Percentiles rank a stretch among this genome's conserved stretches.
Evolutionary conservation across 2,329 filamentous ascomycete genomes (phyloP).

Genomic region (Pezicula neosporulosa): DNA sequence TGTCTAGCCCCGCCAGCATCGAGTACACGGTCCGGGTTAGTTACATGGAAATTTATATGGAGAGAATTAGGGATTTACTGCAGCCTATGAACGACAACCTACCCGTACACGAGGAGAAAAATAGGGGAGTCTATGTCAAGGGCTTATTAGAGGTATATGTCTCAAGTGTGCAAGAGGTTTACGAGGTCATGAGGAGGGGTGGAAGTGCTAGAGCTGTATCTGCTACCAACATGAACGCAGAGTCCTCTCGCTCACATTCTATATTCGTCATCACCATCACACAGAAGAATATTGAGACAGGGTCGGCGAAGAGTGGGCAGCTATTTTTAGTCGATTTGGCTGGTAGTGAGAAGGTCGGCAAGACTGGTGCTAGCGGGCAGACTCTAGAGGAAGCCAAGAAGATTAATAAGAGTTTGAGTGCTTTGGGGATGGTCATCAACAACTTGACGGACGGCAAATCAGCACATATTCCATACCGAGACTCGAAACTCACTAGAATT

Average conservation of each 20-base stretch:
- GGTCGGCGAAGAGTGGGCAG: slow-evolving; percentile 92
- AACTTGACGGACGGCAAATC: slow-evolving; percentile 95
- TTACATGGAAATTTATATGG: slow-evolving; percentile 99
- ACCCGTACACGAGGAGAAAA: slow-evolving; percentile 97
- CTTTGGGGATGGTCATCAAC: slow-evolving; percentile 98
- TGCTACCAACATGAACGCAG: slow-evolving; percentile 98
- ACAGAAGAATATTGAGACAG: slow-evolving; percentile 96
- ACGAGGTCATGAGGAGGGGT: slow-evolving; percentile 93
- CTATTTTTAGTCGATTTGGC: slow-evolving; percentile 97
- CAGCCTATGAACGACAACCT: slow-evolving; percentile 93
- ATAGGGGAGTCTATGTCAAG: slow-evolving; percentile 93
- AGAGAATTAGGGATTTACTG: slow-evolving; percentile 90
- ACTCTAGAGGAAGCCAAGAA: slow-evolving; percentile 98
- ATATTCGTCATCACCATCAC: slow-evolving; percentile 97
- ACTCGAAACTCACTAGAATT: slow-evolving; percentile 96
- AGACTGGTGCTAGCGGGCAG: slow-evolving; percentile 95
- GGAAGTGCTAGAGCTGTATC: slow-evolving; percentile 87
- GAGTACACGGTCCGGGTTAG: slow-evolving; percentile 98
- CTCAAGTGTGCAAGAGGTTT: slow-evolving; percentile 91
- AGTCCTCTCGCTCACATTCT: slow-evolving; percentile 96
- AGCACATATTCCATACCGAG: slow-evolving; percentile 91
- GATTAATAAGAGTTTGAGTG: slow-evolving; percentile 99
- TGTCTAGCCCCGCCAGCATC: slow-evolving; percentile 87
- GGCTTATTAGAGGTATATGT: slow-evolving; percentile 93
- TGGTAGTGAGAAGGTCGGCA: slow-evolving; percentile 97